phyloP scores from a whole-genome alignment of 2,329 filamentous ascomycete genomes.

The Colletotrichum karsti region DNA sequence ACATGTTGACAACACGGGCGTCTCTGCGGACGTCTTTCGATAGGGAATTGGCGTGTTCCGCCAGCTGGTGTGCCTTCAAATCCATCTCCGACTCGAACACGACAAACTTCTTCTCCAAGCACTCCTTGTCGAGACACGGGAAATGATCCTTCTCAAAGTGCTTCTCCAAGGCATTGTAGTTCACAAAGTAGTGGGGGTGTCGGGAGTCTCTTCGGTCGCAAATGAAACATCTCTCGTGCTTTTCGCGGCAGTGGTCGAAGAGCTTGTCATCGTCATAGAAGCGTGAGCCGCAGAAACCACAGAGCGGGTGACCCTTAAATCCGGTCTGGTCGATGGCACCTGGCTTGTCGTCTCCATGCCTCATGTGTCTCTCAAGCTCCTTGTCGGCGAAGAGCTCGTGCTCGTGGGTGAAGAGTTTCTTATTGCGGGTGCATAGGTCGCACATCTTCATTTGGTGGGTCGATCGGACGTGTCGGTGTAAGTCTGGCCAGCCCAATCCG shows the following conservation, averaged over 20 bases:
- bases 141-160: slow-evolving; percentile 93
- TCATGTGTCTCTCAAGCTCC: slow-evolving; percentile 88
- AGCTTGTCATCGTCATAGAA: slow-evolving; percentile 98
- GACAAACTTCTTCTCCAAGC: slow-evolving; percentile 95
- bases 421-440: slow-evolving; percentile 89
- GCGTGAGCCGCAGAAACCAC: slow-evolving; percentile 87
- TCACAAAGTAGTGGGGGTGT: slow-evolving; percentile 87
- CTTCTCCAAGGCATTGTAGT: slow-evolving; percentile 86
- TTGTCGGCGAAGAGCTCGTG: slow-evolving; percentile 88
- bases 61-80: slow-evolving; percentile 90
- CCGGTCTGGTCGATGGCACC: slow-evolving; percentile 92
- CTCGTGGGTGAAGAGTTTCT: slow-evolving; percentile 98
- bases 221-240: slow-evolving; percentile 94
- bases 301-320: slow-evolving; percentile 95
- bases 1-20: slow-evolving; percentile 85
- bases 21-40: slow-evolving; percentile 88
- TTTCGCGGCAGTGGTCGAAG: slow-evolving; percentile 91
- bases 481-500: slow-evolving; percentile 70
- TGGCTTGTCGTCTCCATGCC: slow-evolving; percentile 87
- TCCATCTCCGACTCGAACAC: slow-evolving; percentile 97
- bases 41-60: slow-evolving; percentile 79
- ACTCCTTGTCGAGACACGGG: slow-evolving; percentile 84
- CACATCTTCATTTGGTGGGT: slow-evolving; percentile 90
- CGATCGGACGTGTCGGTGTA: slow-evolving; percentile 80
- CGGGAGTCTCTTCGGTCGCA: slow-evolving; percentile 79